Percentiles rank a stretch among this genome's conserved stretches.
phyloP scores from a whole-genome alignment of 2,329 filamentous ascomycete species.

The Sporothrix schenckii region DNA sequence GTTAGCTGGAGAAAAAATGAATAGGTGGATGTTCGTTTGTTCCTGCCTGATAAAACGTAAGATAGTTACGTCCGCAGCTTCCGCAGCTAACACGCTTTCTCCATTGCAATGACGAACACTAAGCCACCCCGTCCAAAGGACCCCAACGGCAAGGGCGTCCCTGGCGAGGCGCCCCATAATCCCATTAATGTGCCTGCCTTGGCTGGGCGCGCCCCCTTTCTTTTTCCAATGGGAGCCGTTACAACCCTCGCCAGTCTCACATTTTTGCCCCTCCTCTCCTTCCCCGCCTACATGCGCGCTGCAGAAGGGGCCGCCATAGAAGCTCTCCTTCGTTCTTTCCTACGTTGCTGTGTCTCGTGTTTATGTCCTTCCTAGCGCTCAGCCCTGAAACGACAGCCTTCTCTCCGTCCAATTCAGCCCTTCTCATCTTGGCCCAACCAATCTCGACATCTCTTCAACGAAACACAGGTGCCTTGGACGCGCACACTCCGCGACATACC shows the following conservation, averaged over 20 bases:
- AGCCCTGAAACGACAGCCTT: slow-evolving; percentile 25
- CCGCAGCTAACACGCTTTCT: background rate
- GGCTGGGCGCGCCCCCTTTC: background rate
- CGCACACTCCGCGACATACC: background rate
- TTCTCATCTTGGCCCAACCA: background rate
- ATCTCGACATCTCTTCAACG: background rate
- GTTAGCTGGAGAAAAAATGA: background rate
- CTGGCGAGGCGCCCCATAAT: background rate
- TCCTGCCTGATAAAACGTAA: background rate
- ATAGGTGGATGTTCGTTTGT: background rate
- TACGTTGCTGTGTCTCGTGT: background rate
- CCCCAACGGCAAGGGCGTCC: background rate
- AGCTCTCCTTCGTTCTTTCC: slow-evolving; percentile 4
- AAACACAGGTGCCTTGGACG: background rate
- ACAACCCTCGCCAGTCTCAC: slow-evolving; percentile 15
- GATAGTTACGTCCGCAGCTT: slow-evolving; percentile 2
- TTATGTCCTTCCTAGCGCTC: background rate
- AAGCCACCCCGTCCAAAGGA: background rate
- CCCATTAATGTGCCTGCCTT: slow-evolving; percentile 6
- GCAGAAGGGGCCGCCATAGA: background rate
- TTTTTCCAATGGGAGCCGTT: slow-evolving; percentile 15
- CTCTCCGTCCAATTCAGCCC: slow-evolving; percentile 15
- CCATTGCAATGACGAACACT: background rate
- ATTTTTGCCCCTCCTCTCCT: slow-evolving; percentile 2
- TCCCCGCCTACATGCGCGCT: background rate